Conservation (phyloP, 768 basidiomycete genomes). For the Pisolithus sp. region DNA sequence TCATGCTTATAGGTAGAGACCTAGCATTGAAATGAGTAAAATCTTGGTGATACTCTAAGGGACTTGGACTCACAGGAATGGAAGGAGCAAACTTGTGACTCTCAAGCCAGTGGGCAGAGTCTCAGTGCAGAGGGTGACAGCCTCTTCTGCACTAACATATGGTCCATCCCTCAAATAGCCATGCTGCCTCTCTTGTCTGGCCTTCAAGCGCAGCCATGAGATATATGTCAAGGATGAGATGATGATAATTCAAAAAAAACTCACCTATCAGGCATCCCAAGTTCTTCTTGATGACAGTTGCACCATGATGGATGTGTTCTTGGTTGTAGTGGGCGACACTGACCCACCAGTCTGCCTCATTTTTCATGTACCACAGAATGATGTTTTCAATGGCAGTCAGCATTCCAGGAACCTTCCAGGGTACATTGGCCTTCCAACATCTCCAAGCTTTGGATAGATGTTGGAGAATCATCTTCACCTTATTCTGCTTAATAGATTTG, state of each 20-base stretch:
- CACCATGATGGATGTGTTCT: conserved; percentile 93
- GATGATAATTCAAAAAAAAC: conserved; percentile 16
- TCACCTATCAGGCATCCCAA: conserved; percentile 91
- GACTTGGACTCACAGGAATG: conserved; percentile 71
- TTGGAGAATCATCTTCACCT: conserved; percentile 97
- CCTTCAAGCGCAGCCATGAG: conserved; percentile 85
- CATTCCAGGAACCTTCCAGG: conserved; percentile 99
- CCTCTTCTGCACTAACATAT: conserved; percentile 97
- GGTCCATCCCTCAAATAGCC: conserved; percentile 99
- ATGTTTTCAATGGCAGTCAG: conserved; percentile 99
- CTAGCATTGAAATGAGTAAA: conserved; percentile 27
- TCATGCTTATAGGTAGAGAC: conserved; percentile 99
- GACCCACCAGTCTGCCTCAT: conserved; percentile 98
- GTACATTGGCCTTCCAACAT: conserved; percentile 96
- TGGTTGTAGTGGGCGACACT: conserved; percentile 97
- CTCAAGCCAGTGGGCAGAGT: conserved; percentile 96
- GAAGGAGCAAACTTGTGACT: conserved; percentile 97
- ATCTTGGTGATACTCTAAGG: conserved; percentile 1
- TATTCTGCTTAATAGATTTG: conserved; percentile 98
- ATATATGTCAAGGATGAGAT: conserved; percentile 4
- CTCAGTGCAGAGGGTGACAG: conserved; percentile 96
- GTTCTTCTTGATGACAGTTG: conserved; percentile 98
- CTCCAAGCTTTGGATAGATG: conserved; percentile 98
- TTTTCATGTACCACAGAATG: conserved; percentile 97
- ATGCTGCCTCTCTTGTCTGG: conserved; percentile 98